Evolutionary conservation across 768 basidiomycete species (phyloP).

Genomic region (Kwoniella heveanensis): DNA sequence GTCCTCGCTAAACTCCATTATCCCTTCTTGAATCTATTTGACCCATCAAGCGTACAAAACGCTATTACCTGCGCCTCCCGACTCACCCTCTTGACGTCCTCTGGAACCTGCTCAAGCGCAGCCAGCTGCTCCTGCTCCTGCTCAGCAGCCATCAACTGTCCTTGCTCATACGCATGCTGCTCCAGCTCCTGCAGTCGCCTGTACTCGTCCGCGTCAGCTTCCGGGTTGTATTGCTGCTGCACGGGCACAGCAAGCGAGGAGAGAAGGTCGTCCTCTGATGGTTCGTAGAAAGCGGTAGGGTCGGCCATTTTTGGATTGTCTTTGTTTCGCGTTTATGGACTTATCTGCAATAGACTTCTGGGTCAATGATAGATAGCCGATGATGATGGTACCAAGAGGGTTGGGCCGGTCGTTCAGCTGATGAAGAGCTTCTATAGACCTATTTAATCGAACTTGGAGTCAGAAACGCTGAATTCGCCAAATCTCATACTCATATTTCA

Average conservation of each 20-base stretch:
- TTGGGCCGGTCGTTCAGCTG: no score
- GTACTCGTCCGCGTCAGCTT: constrained; percentile 41
- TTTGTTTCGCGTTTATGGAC: no score
- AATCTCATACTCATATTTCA: background rate
- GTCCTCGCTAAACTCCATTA: no score
- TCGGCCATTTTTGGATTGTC: constrained; percentile 52
- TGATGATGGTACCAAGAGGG: no score
- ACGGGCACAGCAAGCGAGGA: constrained; percentile 39
- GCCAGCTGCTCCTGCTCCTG: constrained; percentile 54
- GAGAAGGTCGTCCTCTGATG: constrained; percentile 51
- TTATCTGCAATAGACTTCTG: no score
- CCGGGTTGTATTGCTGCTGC: constrained; percentile 17
- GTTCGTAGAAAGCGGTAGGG: constrained; percentile 52
- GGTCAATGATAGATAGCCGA: no score
- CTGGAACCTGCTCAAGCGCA: constrained; percentile 79
- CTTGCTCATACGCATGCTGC: constrained; percentile 40
- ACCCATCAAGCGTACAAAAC: background rate
- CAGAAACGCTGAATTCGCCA: background rate
- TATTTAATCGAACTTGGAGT: background rate
- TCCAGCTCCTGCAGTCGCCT: constrained; percentile 43
- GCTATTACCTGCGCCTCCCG: background rate
- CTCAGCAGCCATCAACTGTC: constrained; percentile 30
- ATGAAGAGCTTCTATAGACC: background rate
- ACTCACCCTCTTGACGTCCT: constrained; percentile 80
- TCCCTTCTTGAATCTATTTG: no score